Evolutionary conservation across 1,284 basidiomycete species (phyloP), one percentile per base, ranked within the genome.

Genomic region (Meripilus lineatus): DNA sequence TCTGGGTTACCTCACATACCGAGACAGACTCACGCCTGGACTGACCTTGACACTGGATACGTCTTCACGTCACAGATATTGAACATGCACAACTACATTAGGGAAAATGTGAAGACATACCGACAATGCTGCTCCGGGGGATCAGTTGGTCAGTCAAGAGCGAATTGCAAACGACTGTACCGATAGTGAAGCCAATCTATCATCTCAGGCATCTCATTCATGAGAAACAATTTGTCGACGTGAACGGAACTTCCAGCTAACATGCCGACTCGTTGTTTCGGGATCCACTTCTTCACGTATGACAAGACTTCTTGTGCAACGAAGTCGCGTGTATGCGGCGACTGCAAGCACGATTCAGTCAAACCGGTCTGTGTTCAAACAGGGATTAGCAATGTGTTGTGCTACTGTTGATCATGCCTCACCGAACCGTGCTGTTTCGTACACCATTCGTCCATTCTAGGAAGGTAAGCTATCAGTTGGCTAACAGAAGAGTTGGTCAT

Each of bases 241-340:
- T 93, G 88, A 1, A 93, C 84, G 5, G 86, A 85, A 59, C 75
- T 92, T 2, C 89, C 89, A 1, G 89, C 88, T 11, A 93, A 72
- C 8, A 89, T 74, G 3, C 77, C 90, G 1, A 66, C 65, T 32
- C 73, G 64, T 46, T 70, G 67, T 18, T 71, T 60, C 2, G 88
- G 87, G 24, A 90, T 69, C 83, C 87, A 87, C 57, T 71, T 76
- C 62, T 84, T 78, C 58, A 90, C 77, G 56, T 90, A 90, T 1
- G 64, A 59, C 15, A 89, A 64, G 7, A 89, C 77, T 22, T 69
- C 58, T n/a, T 69, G 56, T 20, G 75, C 62, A 1, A 88, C 85
- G n/a, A 65, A 67, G 26, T 73, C 70, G 33, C 63, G 71, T 5
- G 72, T 67, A 53, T 84, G 64, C 0, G 75, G 71, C 2, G 88